Conservation (phyloP, 768 basidiomycete genomes). For the Terana coerulea region DNA sequence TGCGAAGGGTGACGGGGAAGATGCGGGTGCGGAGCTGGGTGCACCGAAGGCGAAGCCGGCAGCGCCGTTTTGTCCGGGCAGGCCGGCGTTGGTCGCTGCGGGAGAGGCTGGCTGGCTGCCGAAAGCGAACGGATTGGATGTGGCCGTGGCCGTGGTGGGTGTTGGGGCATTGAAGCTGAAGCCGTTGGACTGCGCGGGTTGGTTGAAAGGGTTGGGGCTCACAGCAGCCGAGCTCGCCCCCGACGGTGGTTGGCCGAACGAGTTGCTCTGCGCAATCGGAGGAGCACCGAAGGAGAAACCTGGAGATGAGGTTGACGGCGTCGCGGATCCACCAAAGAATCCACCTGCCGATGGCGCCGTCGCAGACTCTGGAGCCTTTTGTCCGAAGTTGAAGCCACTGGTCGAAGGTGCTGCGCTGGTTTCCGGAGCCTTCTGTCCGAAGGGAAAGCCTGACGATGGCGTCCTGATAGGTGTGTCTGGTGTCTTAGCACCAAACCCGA, state of each 20-base stretch:
- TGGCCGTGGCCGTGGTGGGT: slow-evolving; percentile 27
- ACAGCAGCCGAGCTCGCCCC: slow-evolving; percentile 20
- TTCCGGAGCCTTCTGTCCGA: slow-evolving; percentile 34
- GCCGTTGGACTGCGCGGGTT: slow-evolving; percentile 20
- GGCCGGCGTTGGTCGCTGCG: slow-evolving; percentile 22
- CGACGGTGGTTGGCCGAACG: slow-evolving; percentile 24
- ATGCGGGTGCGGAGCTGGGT: slow-evolving; percentile 14
- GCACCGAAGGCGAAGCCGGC: slow-evolving; percentile 24
- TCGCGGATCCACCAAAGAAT: slow-evolving; percentile 34
- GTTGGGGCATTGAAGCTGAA: slow-evolving; percentile 18
- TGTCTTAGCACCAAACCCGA: slow-evolving; percentile 42
- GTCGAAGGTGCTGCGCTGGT: slow-evolving; percentile 31
- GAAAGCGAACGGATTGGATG: slow-evolving; percentile 29
- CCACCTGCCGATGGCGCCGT: background rate
- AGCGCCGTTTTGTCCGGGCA: slow-evolving; percentile 18
- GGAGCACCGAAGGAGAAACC: slow-evolving; percentile 25
- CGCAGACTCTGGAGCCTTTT: slow-evolving; percentile 22
- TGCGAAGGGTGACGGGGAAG: slow-evolving; percentile 25
- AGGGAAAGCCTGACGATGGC: slow-evolving; percentile 32
- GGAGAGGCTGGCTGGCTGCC: slow-evolving; percentile 31
- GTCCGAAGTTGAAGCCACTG: slow-evolving; percentile 44
- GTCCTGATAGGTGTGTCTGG: slow-evolving; percentile 32
- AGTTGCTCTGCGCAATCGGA: slow-evolving; percentile 11
- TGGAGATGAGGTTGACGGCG: slow-evolving; percentile 29
- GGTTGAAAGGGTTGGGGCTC: slow-evolving; percentile 27